phyloP scores from a whole-genome alignment of 306 rosid genomes.

The Purshia tridentata region DNA sequence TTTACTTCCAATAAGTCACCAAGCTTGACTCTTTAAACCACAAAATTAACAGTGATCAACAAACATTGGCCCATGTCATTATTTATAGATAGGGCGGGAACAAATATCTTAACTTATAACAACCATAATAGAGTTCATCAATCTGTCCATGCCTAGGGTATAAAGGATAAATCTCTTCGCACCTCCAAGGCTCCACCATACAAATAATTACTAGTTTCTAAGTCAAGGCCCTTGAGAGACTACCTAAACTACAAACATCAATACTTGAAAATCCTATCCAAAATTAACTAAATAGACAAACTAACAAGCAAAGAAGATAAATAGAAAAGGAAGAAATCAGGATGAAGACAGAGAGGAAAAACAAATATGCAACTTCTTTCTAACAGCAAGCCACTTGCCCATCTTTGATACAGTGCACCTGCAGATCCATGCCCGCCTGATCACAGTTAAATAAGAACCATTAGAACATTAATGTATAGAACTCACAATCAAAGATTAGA shows the following conservation, averaged over 20 bases:
- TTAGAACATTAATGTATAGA: conserved; percentile 28
- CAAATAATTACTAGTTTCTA: conserved; percentile 34
- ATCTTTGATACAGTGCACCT: conserved; percentile 32
- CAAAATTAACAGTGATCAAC: conserved; percentile 30
- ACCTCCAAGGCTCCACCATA: conserved; percentile 38
- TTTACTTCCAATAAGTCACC: conserved; percentile 36
- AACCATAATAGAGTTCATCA: conserved; percentile 44
- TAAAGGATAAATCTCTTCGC: conserved; percentile 31
- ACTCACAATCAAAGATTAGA: conserved; percentile 15
- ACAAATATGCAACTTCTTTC: conserved; percentile 43
- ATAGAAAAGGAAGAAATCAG: conserved; percentile 28
- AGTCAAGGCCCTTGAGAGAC: conserved; percentile 30
- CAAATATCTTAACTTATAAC: conserved; percentile 26
- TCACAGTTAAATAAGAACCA: conserved; percentile 29
- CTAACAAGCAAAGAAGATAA: conserved; percentile 23
- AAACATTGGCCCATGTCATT: conserved; percentile 3
- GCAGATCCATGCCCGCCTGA: conserved; percentile 48
- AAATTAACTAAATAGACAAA: conserved; percentile 16
- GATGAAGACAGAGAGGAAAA: conserved; percentile 17
- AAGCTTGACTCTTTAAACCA: conserved; percentile 31
- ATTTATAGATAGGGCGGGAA: conserved; percentile 22
- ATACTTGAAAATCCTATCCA: conserved; percentile 36
- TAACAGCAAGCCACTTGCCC: conserved; percentile 34
- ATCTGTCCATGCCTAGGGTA: conserved; percentile 41
- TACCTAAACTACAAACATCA: conserved; percentile 37